Percentiles rank a stretch among this genome's conserved stretches.
phyloP scores from a whole-genome alignment of 257 asterid genomes.

The Parsonsia alboflavescens region DNA sequence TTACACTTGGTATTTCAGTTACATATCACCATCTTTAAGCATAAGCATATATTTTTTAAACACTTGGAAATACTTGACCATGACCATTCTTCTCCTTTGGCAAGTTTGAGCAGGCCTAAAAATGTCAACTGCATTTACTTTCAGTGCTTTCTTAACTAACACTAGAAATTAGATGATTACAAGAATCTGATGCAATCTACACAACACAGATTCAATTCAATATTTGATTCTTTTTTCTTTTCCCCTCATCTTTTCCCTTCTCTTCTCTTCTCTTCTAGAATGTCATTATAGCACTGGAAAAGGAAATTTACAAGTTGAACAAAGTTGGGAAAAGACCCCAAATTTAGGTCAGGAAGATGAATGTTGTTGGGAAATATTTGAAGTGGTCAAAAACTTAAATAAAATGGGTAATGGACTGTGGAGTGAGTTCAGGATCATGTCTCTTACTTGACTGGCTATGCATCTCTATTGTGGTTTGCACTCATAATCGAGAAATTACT shows the following conservation, averaged over 20 bases:
- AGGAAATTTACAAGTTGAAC: not conserved
- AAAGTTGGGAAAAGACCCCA: not conserved
- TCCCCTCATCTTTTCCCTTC: too few species aligned
- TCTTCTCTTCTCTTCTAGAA: not conserved
- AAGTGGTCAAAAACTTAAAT: not conserved
- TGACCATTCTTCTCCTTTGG: not conserved
- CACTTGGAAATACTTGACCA: not conserved
- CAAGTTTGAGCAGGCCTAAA: not conserved
- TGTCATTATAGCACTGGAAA: not conserved
- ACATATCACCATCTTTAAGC: not conserved
- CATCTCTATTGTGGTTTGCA: not conserved
- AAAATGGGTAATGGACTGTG: not conserved
- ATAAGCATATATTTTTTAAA: not conserved
- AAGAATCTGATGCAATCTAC: not conserved
- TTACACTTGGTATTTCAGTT: slow-evolving; percentile 3
- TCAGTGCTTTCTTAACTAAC: slow-evolving; percentile 15
- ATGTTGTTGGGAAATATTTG: not conserved
- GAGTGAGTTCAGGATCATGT: slow-evolving; percentile 20
- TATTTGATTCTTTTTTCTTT: too few species aligned
- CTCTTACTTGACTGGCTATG: not conserved
- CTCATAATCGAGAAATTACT: not conserved
- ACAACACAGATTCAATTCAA: too few species aligned
- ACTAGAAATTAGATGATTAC: too few species aligned
- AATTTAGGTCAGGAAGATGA: not conserved
- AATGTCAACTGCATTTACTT: not conserved